Conservation (phyloP, 805 yeast species). For the Tetrapisispora namnaoensis region DNA sequence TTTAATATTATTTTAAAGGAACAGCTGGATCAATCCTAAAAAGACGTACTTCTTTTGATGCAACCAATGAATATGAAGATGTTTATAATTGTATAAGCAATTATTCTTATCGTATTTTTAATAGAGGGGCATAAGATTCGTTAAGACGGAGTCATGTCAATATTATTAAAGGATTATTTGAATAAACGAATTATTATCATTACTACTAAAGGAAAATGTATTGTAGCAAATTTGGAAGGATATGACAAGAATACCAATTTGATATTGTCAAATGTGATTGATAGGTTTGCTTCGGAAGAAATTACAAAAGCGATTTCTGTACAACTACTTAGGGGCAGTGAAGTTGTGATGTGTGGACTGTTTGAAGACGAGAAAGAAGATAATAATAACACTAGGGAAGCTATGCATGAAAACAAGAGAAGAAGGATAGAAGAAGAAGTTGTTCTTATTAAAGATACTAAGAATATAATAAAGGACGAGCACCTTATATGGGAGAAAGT, state of each 20-base stretch:
- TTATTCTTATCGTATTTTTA: neutral
- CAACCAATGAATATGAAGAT: too few relatives aligned
- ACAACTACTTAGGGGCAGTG: constrained; percentile 25
- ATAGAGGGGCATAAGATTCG: too few relatives aligned
- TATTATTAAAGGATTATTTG: constrained; percentile 24
- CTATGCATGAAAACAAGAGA: neutral
- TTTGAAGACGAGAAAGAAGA: constrained; percentile 6
- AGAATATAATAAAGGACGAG: constrained; percentile 17
- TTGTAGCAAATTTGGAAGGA: constrained; percentile 44
- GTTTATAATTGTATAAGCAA: neutral
- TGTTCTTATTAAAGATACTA: constrained; percentile 22
- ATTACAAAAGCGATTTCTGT: constrained; percentile 10
- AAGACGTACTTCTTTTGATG: too few relatives aligned
- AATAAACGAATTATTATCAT: constrained; percentile 43
- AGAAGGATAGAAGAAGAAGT: neutral
- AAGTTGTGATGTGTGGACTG: constrained; percentile 25
- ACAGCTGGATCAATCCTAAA: neutral
- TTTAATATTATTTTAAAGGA: neutral
- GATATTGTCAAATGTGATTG: constrained; percentile 41
- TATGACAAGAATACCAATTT: constrained; percentile 58
- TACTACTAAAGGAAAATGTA: constrained; percentile 47
- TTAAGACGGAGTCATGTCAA: constrained; percentile 21
- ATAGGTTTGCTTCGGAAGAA: constrained; percentile 33
- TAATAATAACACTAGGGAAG: neutral
- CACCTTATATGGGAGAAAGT: constrained; percentile 24